Conservation (phyloP, 2,329 filamentous ascomycete species). For the Aspergillus tamarii region DNA sequence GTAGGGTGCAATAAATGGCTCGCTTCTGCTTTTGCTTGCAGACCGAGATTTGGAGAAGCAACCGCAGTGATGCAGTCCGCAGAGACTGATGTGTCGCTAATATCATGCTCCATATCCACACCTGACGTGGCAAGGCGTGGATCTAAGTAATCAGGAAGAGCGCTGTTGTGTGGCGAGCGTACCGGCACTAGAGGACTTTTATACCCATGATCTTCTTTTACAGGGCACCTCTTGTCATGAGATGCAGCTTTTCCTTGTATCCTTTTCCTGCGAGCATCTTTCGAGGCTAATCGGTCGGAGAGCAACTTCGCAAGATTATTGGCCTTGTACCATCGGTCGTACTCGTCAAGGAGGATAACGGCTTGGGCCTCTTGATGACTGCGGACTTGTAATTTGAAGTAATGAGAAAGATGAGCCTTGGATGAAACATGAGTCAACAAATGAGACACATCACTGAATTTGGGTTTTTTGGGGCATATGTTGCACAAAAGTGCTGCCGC, state of each 20-base stretch:
- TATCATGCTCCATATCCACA: constrained; percentile 8
- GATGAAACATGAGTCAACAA: constrained; percentile 89
- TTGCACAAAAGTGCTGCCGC: constrained; percentile 74
- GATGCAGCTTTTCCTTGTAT: constrained; percentile 19
- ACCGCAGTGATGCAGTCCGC: constrained; percentile 12
- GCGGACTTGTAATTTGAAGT: constrained; percentile 78
- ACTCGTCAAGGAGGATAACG: constrained; percentile 65
- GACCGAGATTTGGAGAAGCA: constrained; percentile 1
- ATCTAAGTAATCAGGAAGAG: constrained; percentile 30
- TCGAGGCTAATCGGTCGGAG: constrained; percentile 75
- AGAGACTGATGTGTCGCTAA: constrained; percentile 5
- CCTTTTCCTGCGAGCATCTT: constrained; percentile 67
- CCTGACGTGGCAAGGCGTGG: constrained; percentile 30
- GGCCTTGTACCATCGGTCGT: constrained; percentile 76
- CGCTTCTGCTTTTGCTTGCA: constrained; percentile 1
- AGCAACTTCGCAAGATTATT: constrained; percentile 74
- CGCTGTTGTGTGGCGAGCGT: constrained; percentile 1
- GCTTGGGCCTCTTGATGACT: constrained; percentile 69
- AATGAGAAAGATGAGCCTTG: constrained; percentile 85
- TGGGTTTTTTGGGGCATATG: constrained; percentile 78
- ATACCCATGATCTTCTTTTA: constrained; percentile 12
- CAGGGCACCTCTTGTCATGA: constrained; percentile 7
- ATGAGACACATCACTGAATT: constrained; percentile 88
- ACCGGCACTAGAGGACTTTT: constrained; percentile 5
- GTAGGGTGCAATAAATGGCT: constrained; percentile 6